These are phyloP conservation scores for Neocatenulostroma microsporum DNA, from an alignment of 2,329 filamentous ascomycete genomes.

Conservation along the genomic window DNA sequence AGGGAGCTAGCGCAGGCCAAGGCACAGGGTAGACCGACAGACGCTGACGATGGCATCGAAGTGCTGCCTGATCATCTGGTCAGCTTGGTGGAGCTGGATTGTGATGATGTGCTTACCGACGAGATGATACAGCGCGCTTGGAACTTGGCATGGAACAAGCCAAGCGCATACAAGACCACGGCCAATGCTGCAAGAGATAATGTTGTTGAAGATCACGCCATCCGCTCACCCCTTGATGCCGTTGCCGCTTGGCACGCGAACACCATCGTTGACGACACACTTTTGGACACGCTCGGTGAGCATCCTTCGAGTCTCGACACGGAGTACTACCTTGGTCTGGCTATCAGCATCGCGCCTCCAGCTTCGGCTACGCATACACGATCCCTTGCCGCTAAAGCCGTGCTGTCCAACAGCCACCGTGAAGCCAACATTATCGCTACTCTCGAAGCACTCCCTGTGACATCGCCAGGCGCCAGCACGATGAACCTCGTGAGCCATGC, in stretches of 20 bases:
- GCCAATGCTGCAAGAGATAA: constrained; percentile 68
- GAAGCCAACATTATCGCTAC: constrained; percentile 46
- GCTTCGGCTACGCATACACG: constrained; percentile 62
- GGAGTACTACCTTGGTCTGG: constrained; percentile 52
- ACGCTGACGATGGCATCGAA: constrained; percentile 49
- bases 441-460: constrained; percentile 44
- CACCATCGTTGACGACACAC: constrained; percentile 59
- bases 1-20: constrained; percentile 28
- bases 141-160: constrained; percentile 80
- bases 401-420: constrained; percentile 49
- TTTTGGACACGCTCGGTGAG: constrained; percentile 51
- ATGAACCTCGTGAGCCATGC: constrained; percentile 47
- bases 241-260: constrained; percentile 88
- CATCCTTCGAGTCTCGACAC: constrained; percentile 37
- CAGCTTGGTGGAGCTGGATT: constrained; percentile 67
- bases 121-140: constrained; percentile 76
- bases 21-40: constrained; percentile 15
- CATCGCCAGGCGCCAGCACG: constrained; percentile 21
- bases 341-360: constrained; percentile 65
- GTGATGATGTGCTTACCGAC: constrained; percentile 71
- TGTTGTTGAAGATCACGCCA: constrained; percentile 76
- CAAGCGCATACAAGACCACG: constrained; percentile 59
- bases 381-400: constrained; percentile 51
- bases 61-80: constrained; percentile 69
- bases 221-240: constrained; percentile 80